Conservation (phyloP, 176 grass and related monocot species). For the Carex pumila region DNA sequence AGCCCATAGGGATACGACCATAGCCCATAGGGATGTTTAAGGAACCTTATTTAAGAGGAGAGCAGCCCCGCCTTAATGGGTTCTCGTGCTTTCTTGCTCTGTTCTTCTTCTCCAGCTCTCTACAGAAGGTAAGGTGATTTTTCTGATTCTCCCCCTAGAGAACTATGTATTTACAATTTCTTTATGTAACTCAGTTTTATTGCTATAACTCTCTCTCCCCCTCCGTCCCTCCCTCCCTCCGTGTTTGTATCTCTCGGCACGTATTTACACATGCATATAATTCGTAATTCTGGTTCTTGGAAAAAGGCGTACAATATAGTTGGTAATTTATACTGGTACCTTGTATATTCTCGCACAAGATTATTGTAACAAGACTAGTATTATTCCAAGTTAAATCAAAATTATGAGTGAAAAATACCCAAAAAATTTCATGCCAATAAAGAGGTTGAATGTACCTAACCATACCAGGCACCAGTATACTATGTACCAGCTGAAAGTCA, state of each 20-base stretch:
- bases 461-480: neutral
- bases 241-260: too few species aligned
- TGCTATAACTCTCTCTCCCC: neutral
- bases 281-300: too few species aligned
- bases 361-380: neutral
- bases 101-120: neutral
- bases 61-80: neutral
- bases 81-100: neutral
- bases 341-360: neutral
- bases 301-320: too few species aligned
- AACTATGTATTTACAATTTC: neutral
- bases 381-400: neutral
- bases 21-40: neutral
- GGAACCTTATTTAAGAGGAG: neutral
- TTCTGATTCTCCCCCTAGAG: neutral
- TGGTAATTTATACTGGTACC: neutral
- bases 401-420: neutral
- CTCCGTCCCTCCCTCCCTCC: too few species aligned
- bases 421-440: neutral
- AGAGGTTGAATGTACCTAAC: neutral
- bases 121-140: neutral
- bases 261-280: too few species aligned
- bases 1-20: neutral
- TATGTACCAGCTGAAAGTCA: neutral
- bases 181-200: neutral